Evolutionary conservation across 176 grass and related monocot species (phyloP), one percentile per base, ranked within the genome.

Genomic region (Cocos nucifera): DNA sequence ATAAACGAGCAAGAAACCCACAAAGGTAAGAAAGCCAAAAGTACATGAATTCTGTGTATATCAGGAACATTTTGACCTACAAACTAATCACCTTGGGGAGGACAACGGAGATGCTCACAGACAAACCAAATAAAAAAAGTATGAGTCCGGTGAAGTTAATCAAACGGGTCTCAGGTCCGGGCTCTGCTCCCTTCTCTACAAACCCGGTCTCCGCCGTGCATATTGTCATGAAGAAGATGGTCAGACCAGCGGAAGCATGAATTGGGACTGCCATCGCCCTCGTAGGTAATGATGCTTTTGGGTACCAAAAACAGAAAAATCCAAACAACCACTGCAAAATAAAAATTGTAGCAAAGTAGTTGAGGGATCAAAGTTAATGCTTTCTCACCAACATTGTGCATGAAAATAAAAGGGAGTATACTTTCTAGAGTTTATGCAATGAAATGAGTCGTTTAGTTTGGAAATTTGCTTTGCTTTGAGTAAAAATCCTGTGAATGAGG

Each of bases 61-160:
- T 30, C 26, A 27, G 26, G 26, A 27, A 27, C 3, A 4, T 27
- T 27, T 27, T 27, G 26, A 27, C 26, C 26, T 27, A 27, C 2
- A 4, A 27, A 35, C 4, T 32, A 32, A 35, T 35, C 0, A 49
- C 76, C 63, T 50, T 92, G 59, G 82, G 79, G 19, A 92, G 69
- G 25, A 73, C 78, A 57, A 88, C 81, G 1, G 81, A 27, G 44
- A 76, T 22, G 3, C 73, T 81, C 55, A 98, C 93, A 19, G 87
- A 24, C 22, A 85, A 23, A 0, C 76, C 84, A 60, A 92, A 92
- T 61, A 97, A 61, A 51, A 96, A 66, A 69, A 98, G 82, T 81
- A 92, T 83, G 22, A 92, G 50, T 3, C 93, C 93, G 2, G 84
- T 88, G 70, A 83, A 86, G 53, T 98, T 98, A 75, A 98, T 78